These are phyloP conservation scores for Citrullus amarus DNA, from an alignment of 306 rosid species.

Conservation along the genomic window DNA sequence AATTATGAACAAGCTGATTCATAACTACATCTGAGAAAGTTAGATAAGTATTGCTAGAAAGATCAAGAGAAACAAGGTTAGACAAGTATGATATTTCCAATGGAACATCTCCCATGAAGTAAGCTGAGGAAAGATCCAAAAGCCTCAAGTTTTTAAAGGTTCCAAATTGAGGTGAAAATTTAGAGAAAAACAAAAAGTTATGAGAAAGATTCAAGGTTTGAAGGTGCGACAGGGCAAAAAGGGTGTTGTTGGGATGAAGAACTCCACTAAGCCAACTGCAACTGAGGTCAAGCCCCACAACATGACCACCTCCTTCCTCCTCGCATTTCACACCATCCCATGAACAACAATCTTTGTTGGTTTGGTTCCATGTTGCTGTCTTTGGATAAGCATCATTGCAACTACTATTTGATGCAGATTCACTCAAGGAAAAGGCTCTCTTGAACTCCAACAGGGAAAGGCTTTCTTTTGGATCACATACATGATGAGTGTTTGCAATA, in stretches of 20 bases:
- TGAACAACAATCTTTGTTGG: background rate
- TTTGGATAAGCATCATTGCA: background rate
- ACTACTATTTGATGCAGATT: background rate
- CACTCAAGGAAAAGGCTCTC: background rate
- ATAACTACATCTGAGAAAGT: background rate
- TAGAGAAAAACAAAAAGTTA: background rate
- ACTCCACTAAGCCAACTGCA: slow-evolving; percentile 4
- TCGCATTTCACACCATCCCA: background rate
- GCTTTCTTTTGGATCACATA: background rate
- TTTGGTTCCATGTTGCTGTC: background rate
- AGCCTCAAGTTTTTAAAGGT: background rate
- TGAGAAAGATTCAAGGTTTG: background rate
- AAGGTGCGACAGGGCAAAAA: slow-evolving; percentile 4
- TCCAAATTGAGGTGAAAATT: background rate
- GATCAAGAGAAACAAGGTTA: background rate
- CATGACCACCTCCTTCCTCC: background rate
- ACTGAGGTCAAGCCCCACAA: slow-evolving; percentile 2
- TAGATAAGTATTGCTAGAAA: background rate
- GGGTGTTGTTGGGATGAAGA: background rate
- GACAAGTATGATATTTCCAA: background rate
- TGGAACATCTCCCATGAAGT: background rate
- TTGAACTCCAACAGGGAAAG: slow-evolving; percentile 12
- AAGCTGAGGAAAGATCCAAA: background rate
- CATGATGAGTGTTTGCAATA: background rate
- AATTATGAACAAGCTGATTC: background rate